These are phyloP conservation scores for Debaryomyces sp. DNA, from an alignment of 1,139 yeast species.

Conservation along the genomic window DNA sequence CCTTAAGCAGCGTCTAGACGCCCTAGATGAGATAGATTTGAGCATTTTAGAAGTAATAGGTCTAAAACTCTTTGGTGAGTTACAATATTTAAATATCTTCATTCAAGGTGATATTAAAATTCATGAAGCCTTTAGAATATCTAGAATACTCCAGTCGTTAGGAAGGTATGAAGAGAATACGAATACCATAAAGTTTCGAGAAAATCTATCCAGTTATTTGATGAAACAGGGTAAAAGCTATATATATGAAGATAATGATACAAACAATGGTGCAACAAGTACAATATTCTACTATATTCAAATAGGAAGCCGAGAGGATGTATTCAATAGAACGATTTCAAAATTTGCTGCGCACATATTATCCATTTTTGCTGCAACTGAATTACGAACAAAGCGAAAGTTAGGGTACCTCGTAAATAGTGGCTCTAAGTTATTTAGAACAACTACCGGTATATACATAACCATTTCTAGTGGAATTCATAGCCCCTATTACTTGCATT, in stretches of 20 bases:
- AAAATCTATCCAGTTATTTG: conserved; percentile 35
- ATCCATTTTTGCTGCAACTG: conserved; percentile 40
- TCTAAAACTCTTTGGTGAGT: conserved; percentile 19
- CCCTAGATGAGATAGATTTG: conserved; percentile 31
- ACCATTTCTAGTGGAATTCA: conserved; percentile 52
- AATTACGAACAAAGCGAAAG: conserved; percentile 54
- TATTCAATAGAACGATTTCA: conserved; percentile 36
- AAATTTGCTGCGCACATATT: conserved; percentile 48
- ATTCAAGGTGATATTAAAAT: conserved; percentile 50
- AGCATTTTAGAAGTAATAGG: conserved; percentile 23
- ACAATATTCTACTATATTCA: conserved; percentile 56
- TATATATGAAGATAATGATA: conserved; percentile 25
- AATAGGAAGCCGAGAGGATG: conserved; percentile 48
- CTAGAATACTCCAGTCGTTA: conserved; percentile 6
- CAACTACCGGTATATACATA: conserved; percentile 58
- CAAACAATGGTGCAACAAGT: conserved; percentile 49
- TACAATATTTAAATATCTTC: conserved; percentile 41
- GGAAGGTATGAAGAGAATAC: neutral
- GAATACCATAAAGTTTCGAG: neutral
- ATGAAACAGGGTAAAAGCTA: conserved; percentile 39
- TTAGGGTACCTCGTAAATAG: conserved; percentile 49
- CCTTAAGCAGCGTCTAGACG: conserved; percentile 49
- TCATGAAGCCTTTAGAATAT: conserved; percentile 14
- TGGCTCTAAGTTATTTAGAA: conserved; percentile 53
- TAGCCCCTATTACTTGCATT: conserved; percentile 36